These are phyloP conservation scores for Prunus campanulata DNA, from an alignment of 306 rosid genomes.

Conservation along the genomic window DNA sequence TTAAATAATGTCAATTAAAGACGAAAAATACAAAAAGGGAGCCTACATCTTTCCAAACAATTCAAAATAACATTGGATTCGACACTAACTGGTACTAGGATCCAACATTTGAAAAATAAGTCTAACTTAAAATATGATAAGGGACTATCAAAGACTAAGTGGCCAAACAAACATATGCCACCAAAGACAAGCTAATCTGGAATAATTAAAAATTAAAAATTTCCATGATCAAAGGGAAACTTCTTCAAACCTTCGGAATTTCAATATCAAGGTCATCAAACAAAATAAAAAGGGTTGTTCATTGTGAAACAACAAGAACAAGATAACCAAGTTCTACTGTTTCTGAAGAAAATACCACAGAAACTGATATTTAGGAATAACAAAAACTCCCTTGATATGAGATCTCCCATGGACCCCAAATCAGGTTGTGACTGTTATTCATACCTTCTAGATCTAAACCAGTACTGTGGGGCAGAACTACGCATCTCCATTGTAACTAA, in stretches of 20 bases:
- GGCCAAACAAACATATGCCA: slow-evolving; percentile 12
- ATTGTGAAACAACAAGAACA: slow-evolving; percentile 11
- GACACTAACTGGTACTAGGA: neutral
- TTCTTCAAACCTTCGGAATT: neutral
- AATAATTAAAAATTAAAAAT: neutral
- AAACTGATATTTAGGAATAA: neutral
- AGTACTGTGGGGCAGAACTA: slow-evolving; percentile 14
- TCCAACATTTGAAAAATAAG: neutral
- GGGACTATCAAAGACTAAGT: slow-evolving; percentile 3
- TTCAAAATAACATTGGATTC: slow-evolving; percentile 4
- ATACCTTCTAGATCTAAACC: slow-evolving; percentile 24
- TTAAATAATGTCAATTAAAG: slow-evolving; percentile 16
- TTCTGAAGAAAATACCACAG: neutral
- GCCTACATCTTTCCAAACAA: slow-evolving; percentile 11
- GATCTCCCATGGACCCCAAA: slow-evolving; percentile 22
- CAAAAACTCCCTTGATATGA: slow-evolving; percentile 8
- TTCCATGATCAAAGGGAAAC: neutral
- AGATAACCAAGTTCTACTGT: neutral
- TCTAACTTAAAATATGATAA: neutral
- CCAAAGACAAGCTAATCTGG: neutral
- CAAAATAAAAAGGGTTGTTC: neutral
- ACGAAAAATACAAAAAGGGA: slow-evolving; percentile 2
- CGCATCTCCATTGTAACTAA: slow-evolving; percentile 1
- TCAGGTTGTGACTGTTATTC: slow-evolving; percentile 24
- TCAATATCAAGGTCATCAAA: neutral